Evolutionary conservation across 2,329 filamentous ascomycete genomes (phyloP), one percentile per base, ranked within the genome.

Genomic region (Pseudopithomyces chartarum): DNA sequence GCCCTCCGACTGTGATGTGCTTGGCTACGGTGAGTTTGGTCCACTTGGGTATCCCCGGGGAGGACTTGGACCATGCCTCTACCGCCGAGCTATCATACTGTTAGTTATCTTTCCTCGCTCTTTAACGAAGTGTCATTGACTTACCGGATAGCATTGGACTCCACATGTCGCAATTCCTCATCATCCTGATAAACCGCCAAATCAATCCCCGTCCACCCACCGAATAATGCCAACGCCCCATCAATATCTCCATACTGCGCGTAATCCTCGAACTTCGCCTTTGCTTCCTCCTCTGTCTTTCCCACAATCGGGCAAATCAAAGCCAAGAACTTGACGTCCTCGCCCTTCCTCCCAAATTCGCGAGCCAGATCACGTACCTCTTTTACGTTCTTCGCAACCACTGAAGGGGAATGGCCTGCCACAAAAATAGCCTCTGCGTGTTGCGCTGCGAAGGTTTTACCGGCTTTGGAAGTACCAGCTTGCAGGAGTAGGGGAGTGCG

Each of bases 381-480:
- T 1, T 82, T 79, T 8, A 90, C 82, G 33, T 80, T 85, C 66
- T 82, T 84, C 2, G 82, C 81, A 20, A 87, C 83, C 0, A 86
- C 82, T 1, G 79, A 76, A 0, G 88, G 85, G 1, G 82, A 82
- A 66, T 90, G 87, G 0, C 85, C 85, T 0, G 83, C 86, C 1
- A 89, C 82, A 63, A 90, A 90, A 52, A 90, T 86, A 2, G 82
- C 87, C 65, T 90, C 88, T 1, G 88, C 88, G 67, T 90, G 86
- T 61, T 87, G 84, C 0, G 87, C 85, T 0, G 86, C 87, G 65
- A 90, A 90, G 0, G 77, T 74, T 68, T 87, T 88, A 5, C 87
- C 88, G 0, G 86, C 81, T 45, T 81, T 82, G 0, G 84, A 87
- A 0, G 87, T 88, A 0, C 88, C 88, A 0, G 88, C 88, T 70